Base-by-base conservation (phyloP, 2,329 filamentous ascomycete genomes). In the Aspergillus vadensis region DNA sequence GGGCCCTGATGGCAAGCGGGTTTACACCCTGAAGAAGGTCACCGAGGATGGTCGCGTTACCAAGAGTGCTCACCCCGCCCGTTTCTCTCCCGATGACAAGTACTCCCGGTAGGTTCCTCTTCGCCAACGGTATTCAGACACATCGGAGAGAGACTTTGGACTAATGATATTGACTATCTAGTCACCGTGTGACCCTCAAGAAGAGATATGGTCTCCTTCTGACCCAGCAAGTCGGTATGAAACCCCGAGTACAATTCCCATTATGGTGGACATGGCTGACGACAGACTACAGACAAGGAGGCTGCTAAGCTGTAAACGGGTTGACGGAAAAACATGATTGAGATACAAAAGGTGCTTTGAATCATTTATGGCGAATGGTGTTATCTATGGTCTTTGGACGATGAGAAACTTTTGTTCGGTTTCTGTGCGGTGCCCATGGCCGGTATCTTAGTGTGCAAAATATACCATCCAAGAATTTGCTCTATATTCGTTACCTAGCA, bases 71-170 rank as follows among this genome's bases (percentile, higher is more conserved):
- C 94, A 98, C 82, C 94, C 95, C 50, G 95, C 95, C 47, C 86
- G 95, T 69, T 99, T 98, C 84, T 97, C 92, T 50, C 95, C 95
- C 65, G 95, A 99, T 81, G 95, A 99, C 85, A 97, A 97, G 85
- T 98, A 96, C 86, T 97, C 92, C 73, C 83, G 86, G 85, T 87
- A 75, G 55, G 79, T 67, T 55, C 17, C 17, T 44, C 21, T 21
- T 36, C 55, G 23, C 58, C 38, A 10, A 8, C 14, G 14, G 44
- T 43, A 12, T 50, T 27, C 8, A 27, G 14, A 1, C 25, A 17
- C 15, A 23, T 27, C 10, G 41, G 41, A 44, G 41, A 27, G 9
- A 9, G 2, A 4, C 5, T 44, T 10, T 2, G 51, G 50, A 10
- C 23, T 60, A 43, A 44, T 25, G 55, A 55, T 64, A 21, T 36